Evolutionary conservation across 345 rosid genomes (phyloP).

Genomic region (Jatropha curcas): DNA sequence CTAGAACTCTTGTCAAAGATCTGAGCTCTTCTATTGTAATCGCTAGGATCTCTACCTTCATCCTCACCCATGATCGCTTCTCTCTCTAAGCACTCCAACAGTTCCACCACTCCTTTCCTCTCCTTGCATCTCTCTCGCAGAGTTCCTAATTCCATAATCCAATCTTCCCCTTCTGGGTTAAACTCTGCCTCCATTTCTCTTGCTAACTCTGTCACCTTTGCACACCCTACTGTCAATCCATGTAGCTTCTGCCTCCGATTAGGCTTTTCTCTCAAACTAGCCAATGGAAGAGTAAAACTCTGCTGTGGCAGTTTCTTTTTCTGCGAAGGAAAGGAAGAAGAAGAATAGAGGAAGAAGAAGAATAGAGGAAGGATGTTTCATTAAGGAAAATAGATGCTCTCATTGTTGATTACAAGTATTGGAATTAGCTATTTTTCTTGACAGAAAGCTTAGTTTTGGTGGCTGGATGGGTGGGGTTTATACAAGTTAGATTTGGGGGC

Average conservation of each 20-base stretch:
- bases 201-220: conserved; percentile 27
- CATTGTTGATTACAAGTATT: too few species aligned
- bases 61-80: conserved; percentile 95
- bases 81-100: conserved; percentile 68
- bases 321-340: background rate
- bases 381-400: background rate
- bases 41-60: conserved; percentile 61
- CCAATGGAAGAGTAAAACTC: too few species aligned
- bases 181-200: conserved; percentile 30
- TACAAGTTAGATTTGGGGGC: conserved; percentile 11
- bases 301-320: too few species aligned
- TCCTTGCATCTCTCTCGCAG: conserved; percentile 44
- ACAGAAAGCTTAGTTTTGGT: background rate
- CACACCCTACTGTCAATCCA: conserved; percentile 24
- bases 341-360: background rate
- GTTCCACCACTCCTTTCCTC: conserved; percentile 48
- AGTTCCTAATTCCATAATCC: conserved; percentile 36
- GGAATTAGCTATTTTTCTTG: background rate
- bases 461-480: background rate
- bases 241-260: background rate
- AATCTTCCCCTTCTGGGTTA: conserved; percentile 39
- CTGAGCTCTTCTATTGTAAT: conserved; percentile 78
- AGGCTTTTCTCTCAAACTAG: too few species aligned
- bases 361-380: background rate
- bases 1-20: conserved; percentile 67